Conservation (phyloP, 2,329 filamentous ascomycete species). For the Venturia aucupariae region DNA sequence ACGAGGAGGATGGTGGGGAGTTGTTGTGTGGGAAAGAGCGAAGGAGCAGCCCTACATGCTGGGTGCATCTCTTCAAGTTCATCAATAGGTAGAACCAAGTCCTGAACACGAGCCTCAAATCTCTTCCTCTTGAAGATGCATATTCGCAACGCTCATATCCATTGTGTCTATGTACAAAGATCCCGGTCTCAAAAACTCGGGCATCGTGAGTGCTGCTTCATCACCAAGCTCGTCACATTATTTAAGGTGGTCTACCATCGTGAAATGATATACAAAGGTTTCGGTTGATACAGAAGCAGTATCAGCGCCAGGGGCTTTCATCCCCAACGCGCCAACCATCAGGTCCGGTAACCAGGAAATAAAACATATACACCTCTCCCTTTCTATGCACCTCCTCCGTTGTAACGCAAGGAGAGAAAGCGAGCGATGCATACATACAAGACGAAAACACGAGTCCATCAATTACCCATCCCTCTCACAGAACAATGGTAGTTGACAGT, state of each 20-base stretch:
- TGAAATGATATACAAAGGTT: no score
- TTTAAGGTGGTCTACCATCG: no score
- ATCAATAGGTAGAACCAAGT: no score
- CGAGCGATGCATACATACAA: neutral
- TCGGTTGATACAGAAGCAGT: neutral
- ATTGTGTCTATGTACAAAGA: neutral
- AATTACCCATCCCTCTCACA: neutral
- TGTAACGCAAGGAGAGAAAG: neutral
- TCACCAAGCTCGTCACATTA: neutral
- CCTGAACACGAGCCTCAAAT: no score
- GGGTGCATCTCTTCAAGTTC: no score
- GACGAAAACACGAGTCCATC: neutral
- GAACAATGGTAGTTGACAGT: neutral
- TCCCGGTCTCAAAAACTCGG: neutral
- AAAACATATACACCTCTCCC: neutral
- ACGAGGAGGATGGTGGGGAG: no score
- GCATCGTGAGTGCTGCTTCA: neutral
- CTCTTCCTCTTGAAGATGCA: no score
- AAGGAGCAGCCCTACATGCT: no score
- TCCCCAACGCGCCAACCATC: conserved; percentile 3
- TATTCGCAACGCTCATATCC: neutral
- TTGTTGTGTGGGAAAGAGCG: no score
- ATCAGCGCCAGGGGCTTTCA: conserved; percentile 3
- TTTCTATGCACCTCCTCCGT: neutral
- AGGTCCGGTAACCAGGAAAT: conserved; percentile 1